Evolutionary conservation across 2,329 filamentous ascomycete species (phyloP), one percentile per base, ranked within the genome.

Genomic region (Berkeleyomyces basicola): DNA sequence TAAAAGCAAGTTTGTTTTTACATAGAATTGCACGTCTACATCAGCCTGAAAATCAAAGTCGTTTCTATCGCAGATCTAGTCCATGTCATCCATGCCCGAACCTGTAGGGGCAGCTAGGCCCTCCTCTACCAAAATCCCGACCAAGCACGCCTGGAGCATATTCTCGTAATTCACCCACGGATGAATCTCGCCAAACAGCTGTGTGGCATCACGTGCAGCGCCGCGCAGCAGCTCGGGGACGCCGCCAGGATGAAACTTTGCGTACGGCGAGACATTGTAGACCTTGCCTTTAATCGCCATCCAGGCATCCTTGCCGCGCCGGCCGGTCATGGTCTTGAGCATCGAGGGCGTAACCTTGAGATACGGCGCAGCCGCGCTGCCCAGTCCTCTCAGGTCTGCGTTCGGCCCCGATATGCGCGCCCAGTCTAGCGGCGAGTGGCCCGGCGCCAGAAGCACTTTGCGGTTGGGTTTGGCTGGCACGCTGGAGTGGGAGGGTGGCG

Each of bases 341-440:
- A 89, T 82, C 4, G 84, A 85, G 1, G 92, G 91, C 4, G 91
- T 88, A 43, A 99, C 90, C 55, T 87, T 84, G 49, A 88, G 75
- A 77, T 83, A 78, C 64, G 80, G 75, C 11, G 51, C 51, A 3
- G 77, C 74, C 5, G 73, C 71, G 0, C 78, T 67, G 67, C 80
- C 68, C 65, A 87, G 67, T 46, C 82, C 82, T n/a, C 87, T 85
- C 36, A 90, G 81, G 66, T 90, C 85, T 39, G 81, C 77, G 39
- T 75, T 75, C 1, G 85, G 83, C 23, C 79, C 78, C 1, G 83
- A 81, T 0, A 96, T 81, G 4, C 86, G 84, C 10, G 93, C 93
- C 93, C 93, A 99, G 79, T 99, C 93, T 10, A 99, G 83, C 0
- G 93, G 92, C 1, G 90, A 96, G 76, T 92, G 91, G 40, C 93